Evolutionary conservation across 2,329 filamentous ascomycete species (phyloP).

Genomic region (Penicillium thymicola): DNA sequence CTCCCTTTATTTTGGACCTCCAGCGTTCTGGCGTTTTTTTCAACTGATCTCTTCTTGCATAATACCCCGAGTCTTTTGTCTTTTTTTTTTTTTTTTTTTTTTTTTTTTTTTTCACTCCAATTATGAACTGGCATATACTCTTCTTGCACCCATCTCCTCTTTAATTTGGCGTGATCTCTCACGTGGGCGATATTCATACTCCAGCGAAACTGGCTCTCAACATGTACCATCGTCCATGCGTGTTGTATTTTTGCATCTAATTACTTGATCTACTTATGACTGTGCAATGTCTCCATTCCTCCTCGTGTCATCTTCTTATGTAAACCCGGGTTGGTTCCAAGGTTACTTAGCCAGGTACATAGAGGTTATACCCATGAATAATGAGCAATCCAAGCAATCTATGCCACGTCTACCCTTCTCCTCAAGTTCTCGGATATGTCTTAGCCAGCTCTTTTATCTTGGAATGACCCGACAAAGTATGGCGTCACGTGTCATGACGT

Average conservation of each 20-base stretch:
- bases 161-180: not conserved
- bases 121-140: not conserved
- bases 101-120: not conserved
- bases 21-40: conserved; percentile 19
- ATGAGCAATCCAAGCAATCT: not conserved
- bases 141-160: not conserved
- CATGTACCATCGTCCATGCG: not conserved
- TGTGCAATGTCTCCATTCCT: not conserved
- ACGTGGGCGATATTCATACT: not conserved
- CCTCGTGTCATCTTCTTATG: not conserved
- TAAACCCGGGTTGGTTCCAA: not conserved
- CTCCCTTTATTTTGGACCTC: not conserved
- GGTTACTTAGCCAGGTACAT: not conserved
- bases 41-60: conserved; percentile 19
- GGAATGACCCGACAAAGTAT: not conserved
- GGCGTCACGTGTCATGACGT: not conserved
- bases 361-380: not conserved
- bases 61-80: conserved; percentile 26
- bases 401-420: not conserved
- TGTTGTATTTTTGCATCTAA: not conserved
- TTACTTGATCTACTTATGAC: not conserved
- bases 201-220: not conserved
- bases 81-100: not conserved
- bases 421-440: not conserved
- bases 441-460: not conserved